Evolutionary conservation across 805 yeast genomes (phyloP).

Genomic region (Lachancea sp.): DNA sequence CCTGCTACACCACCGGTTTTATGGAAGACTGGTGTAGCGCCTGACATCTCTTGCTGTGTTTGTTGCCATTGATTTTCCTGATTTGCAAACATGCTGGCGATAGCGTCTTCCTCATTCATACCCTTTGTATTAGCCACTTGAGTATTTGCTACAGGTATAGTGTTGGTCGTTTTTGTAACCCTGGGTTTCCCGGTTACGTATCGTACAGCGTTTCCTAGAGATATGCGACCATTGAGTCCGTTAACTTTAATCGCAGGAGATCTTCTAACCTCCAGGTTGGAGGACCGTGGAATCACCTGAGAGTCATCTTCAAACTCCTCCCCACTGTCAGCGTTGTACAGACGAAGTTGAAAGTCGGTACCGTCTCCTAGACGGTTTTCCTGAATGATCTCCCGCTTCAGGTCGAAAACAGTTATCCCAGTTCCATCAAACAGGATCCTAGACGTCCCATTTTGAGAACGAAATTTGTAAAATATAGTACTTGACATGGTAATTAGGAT

Average conservation of each 20-base stretch:
- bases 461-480: constrained; percentile 77
- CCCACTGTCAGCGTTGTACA: constrained; percentile 64
- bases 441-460: constrained; percentile 73
- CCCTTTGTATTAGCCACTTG: constrained; percentile 35
- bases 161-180: constrained; percentile 33
- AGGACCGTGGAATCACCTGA: constrained; percentile 83
- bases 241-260: constrained; percentile 53
- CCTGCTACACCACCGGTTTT: constrained; percentile 29
- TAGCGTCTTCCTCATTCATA: constrained; percentile 76
- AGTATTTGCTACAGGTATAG: constrained; percentile 14
- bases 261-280: constrained; percentile 73
- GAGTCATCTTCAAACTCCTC: constrained; percentile 85
- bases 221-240: constrained; percentile 34
- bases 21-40: constrained; percentile 68
- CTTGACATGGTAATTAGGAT: constrained; percentile 57
- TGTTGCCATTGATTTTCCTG: constrained; percentile 94
- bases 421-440: constrained; percentile 92
- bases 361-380: constrained; percentile 80
- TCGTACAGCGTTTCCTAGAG: constrained; percentile 54
- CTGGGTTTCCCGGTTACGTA: constrained; percentile 70
- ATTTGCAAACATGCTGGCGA: constrained; percentile 83
- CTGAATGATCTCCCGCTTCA: constrained; percentile 81
- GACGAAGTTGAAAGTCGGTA: constrained; percentile 68
- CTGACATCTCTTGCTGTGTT: constrained; percentile 85
- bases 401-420: constrained; percentile 89